Percentiles rank a stretch among this genome's conserved stretches.
Evolutionary conservation across 768 basidiomycete species (phyloP).

Genomic region (Amylocystis lapponica): DNA sequence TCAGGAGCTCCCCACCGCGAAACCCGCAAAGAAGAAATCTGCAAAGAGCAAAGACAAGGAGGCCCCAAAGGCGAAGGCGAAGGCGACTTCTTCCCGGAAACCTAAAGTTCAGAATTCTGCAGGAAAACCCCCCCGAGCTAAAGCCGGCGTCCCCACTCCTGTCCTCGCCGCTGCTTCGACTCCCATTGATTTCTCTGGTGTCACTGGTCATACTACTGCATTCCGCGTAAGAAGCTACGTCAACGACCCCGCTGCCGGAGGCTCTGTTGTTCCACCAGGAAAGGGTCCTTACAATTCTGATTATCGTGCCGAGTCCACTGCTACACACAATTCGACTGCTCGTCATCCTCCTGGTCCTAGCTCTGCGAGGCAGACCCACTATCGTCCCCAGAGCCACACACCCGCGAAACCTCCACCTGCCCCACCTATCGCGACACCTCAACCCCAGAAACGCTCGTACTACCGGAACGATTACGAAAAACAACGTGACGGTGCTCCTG

Average conservation of each 20-base stretch:
- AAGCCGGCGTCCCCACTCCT: background rate
- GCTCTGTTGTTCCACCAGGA: background rate
- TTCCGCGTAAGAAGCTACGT: slow-evolving; percentile 12
- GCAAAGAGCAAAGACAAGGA: slow-evolving; percentile 12
- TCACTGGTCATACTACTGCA: slow-evolving; percentile 9
- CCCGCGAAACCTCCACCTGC: background rate
- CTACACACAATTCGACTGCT: no score
- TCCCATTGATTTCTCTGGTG: no score
- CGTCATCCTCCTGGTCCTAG: no score
- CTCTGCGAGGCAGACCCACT: no score
- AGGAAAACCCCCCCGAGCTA: no score
- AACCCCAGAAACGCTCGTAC: slow-evolving; percentile 10
- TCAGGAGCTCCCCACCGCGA: background rate
- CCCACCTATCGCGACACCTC: background rate
- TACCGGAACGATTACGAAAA: slow-evolving; percentile 18
- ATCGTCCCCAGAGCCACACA: no score
- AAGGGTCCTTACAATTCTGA: slow-evolving; percentile 13
- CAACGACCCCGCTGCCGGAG: slow-evolving; percentile 9
- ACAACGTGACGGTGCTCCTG: slow-evolving; percentile 9
- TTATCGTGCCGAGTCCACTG: slow-evolving; percentile 1
- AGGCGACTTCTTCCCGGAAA: slow-evolving; percentile 6
- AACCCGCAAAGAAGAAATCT: slow-evolving; percentile 6
- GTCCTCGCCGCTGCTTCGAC: no score
- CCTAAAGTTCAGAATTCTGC: slow-evolving; percentile 3
- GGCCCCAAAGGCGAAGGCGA: slow-evolving; percentile 11